Evolutionary conservation across 805 yeast species (phyloP).

Genomic region (Kockiozyma suomiensis): DNA sequence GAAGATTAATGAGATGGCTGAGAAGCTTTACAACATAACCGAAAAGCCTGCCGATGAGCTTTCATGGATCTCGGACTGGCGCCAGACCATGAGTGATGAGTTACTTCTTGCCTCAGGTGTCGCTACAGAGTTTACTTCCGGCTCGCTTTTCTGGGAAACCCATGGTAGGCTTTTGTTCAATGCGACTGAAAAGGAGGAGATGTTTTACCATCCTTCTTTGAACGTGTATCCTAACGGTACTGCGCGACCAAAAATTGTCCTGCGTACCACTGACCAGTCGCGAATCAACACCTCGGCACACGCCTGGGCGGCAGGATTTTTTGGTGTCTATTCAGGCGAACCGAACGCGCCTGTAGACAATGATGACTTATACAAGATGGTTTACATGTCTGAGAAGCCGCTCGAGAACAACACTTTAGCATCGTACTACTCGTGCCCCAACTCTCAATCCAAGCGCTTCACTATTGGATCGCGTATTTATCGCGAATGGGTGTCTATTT

Average conservation of each 20-base stretch:
- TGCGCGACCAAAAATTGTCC: slow-evolving; percentile 41
- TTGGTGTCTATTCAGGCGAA: slow-evolving; percentile 45
- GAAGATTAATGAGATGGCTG: slow-evolving; percentile 46
- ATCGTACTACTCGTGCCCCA: slow-evolving; percentile 45
- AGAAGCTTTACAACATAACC: slow-evolving; percentile 39
- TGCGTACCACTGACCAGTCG: slow-evolving; percentile 46
- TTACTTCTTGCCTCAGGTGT: slow-evolving; percentile 45
- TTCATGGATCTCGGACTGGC: slow-evolving; percentile 44
- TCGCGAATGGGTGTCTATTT: slow-evolving; percentile 46
- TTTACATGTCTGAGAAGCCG: slow-evolving; percentile 41
- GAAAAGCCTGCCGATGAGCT: slow-evolving; percentile 37
- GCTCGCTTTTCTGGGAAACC: slow-evolving; percentile 46
- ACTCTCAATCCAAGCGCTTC: slow-evolving; percentile 37
- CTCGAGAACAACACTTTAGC: slow-evolving; percentile 47
- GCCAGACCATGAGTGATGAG: slow-evolving; percentile 41
- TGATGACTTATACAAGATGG: slow-evolving; percentile 42
- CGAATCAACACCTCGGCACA: slow-evolving; percentile 47
- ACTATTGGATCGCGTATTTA: slow-evolving; percentile 39
- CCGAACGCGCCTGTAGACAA: slow-evolving; percentile 36
- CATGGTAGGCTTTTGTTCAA: slow-evolving; percentile 46
- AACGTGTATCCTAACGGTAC: slow-evolving; percentile 43
- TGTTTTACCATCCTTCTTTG: slow-evolving; percentile 39
- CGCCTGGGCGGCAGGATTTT: slow-evolving; percentile 51
- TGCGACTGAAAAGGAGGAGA: slow-evolving; percentile 36
- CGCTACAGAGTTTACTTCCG: slow-evolving; percentile 44